Percentiles rank a stretch among this genome's conserved stretches.
Conservation (phyloP, 345 rosid genomes). For the Citrus glauca region DNA sequence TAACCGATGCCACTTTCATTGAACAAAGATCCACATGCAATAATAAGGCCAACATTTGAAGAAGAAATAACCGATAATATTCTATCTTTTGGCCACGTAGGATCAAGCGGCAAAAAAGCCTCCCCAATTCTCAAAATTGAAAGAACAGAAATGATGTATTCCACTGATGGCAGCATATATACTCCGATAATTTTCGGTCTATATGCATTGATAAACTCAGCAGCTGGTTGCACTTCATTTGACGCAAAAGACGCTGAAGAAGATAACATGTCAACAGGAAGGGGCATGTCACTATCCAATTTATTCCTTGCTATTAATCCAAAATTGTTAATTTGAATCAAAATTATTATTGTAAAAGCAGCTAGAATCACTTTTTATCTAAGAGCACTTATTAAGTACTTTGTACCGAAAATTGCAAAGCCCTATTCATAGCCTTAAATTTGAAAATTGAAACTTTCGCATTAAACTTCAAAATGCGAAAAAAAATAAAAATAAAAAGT, state of each 20-base stretch:
- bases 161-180: slow-evolving; percentile 76
- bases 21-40: slow-evolving; percentile 47
- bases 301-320: slow-evolving; percentile 8
- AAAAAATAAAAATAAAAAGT: not conserved
- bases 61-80: slow-evolving; percentile 48
- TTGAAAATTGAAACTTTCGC: not conserved
- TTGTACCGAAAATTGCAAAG: not conserved
- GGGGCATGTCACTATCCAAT: not conserved
- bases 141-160: slow-evolving; percentile 71
- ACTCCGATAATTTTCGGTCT: slow-evolving; percentile 63
- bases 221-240: slow-evolving; percentile 1
- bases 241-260: not conserved
- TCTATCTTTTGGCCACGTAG: slow-evolving; percentile 82
- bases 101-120: slow-evolving; percentile 86
- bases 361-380: not conserved
- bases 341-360: not conserved
- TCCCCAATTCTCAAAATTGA: slow-evolving; percentile 79
- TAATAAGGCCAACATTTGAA: slow-evolving; percentile 49
- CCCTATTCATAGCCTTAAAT: not conserved
- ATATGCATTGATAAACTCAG: slow-evolving; percentile 23
- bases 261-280: not conserved
- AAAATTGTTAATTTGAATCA: not conserved
- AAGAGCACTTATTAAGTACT: not conserved
- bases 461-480: not conserved
- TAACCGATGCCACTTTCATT: slow-evolving; percentile 24